Percentiles rank a stretch among this genome's conserved stretches.
phyloP scores from a whole-genome alignment of 306 rosid species.

The Gastrolobium villosum region DNA sequence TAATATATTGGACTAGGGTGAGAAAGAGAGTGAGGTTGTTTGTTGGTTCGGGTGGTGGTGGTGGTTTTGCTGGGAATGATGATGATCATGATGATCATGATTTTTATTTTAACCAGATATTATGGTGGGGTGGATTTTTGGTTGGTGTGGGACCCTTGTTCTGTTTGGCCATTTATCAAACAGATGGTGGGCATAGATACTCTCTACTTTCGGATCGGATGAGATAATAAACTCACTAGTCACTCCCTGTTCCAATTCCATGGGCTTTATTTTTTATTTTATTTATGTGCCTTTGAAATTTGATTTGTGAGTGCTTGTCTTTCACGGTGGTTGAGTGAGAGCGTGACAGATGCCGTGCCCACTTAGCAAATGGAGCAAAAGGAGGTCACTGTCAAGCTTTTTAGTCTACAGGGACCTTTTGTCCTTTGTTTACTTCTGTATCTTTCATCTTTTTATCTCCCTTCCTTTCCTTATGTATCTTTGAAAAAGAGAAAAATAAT shows the following conservation, averaged over 20 bases:
- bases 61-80: not conserved
- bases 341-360: slow-evolving; percentile 54
- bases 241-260: slow-evolving; percentile 6
- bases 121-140: slow-evolving; percentile 16
- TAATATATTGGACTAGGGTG: slow-evolving; percentile 43
- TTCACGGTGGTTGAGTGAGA: slow-evolving; percentile 2
- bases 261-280: not conserved
- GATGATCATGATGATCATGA: slow-evolving; percentile 32
- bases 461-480: no score
- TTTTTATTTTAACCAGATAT: not conserved
- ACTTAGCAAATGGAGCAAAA: slow-evolving; percentile 47
- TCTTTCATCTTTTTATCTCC: not conserved
- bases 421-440: not conserved
- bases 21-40: not conserved
- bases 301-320: not conserved
- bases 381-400: slow-evolving; percentile 43
- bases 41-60: not conserved
- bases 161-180: slow-evolving; percentile 42
- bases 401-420: slow-evolving; percentile 12
- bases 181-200: slow-evolving; percentile 52
- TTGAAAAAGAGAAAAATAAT: no score
- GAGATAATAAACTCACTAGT: not conserved
- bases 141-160: slow-evolving; percentile 46
- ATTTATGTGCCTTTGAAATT: not conserved
- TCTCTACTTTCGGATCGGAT: not conserved